phyloP scores from a whole-genome alignment of 257 asterid species.

The Cruciata laevipes region DNA sequence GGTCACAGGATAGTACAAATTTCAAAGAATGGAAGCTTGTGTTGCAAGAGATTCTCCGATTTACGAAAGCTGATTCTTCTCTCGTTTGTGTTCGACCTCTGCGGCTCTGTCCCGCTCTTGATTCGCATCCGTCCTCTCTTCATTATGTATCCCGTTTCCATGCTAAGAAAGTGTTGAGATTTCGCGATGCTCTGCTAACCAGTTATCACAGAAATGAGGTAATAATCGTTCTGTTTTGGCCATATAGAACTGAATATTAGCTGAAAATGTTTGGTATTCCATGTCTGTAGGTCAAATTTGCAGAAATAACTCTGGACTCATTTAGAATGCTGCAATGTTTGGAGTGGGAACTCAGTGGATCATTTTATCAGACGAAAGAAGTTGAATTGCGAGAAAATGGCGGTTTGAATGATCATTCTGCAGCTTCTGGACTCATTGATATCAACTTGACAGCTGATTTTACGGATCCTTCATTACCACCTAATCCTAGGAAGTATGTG shows the following conservation, averaged over 20 bases:
- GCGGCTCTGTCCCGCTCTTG: slow-evolving; percentile 62
- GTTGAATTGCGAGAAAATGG: slow-evolving; percentile 63
- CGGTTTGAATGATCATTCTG: slow-evolving; percentile 52
- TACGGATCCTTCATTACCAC: slow-evolving; percentile 90
- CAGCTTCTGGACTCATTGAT: slow-evolving; percentile 81
- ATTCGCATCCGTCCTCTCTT: slow-evolving; percentile 77
- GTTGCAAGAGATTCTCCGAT: slow-evolving; percentile 78
- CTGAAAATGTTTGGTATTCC: background rate
- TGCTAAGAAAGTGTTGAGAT: slow-evolving; percentile 85
- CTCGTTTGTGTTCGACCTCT: slow-evolving; percentile 54
- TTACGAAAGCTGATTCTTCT: slow-evolving; percentile 53
- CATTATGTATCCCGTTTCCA: slow-evolving; percentile 83
- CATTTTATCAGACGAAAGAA: slow-evolving; percentile 58
- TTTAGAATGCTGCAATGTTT: slow-evolving; percentile 94
- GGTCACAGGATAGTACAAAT: slow-evolving; percentile 70
- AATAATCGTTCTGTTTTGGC: background rate
- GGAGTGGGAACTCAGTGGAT: slow-evolving; percentile 98
- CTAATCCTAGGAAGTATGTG: slow-evolving; percentile 86
- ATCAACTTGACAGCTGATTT: slow-evolving; percentile 74
- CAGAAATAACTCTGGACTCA: slow-evolving; percentile 87
- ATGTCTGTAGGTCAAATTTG: slow-evolving; percentile 68
- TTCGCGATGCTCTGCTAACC: slow-evolving; percentile 78
- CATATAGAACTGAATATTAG: slow-evolving; percentile 4
- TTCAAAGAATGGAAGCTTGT: slow-evolving; percentile 96
- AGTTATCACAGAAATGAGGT: slow-evolving; percentile 95